Evolutionary conservation across 495 filamentous ascomycete genomes (phyloP).

Genomic region (Oleoguttula mirabilis): DNA sequence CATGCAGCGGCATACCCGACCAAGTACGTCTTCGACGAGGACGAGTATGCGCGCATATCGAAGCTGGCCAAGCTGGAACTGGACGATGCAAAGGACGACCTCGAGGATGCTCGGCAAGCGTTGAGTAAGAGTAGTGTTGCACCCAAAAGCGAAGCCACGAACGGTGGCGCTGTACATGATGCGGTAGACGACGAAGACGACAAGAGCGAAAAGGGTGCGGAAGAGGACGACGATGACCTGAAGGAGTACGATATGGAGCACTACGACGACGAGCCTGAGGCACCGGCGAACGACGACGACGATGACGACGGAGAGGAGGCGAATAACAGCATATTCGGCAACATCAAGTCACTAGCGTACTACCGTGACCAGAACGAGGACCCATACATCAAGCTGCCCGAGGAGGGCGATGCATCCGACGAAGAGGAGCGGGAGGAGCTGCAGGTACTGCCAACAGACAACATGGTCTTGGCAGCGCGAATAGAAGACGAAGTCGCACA

Average conservation of each 20-base stretch:
- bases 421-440: slow-evolving; percentile 89
- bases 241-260: slow-evolving; percentile 93
- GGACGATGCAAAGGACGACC: slow-evolving; percentile 78
- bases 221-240: slow-evolving; percentile 69
- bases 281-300: slow-evolving; percentile 51
- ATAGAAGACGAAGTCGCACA: slow-evolving; percentile 95
- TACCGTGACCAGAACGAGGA: slow-evolving; percentile 87
- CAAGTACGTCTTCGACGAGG: slow-evolving; percentile 85
- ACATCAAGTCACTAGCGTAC: slow-evolving; percentile 83
- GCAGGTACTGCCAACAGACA: slow-evolving; percentile 85
- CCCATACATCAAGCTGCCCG: slow-evolving; percentile 84
- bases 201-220: background rate
- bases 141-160: slow-evolving; percentile 12
- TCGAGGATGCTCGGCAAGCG: slow-evolving; percentile 48
- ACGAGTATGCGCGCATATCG: slow-evolving; percentile 83
- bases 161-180: slow-evolving; percentile 1
- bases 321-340: slow-evolving; percentile 85
- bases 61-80: slow-evolving; percentile 79
- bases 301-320: slow-evolving; percentile 46
- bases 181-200: background rate
- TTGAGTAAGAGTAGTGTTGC: slow-evolving; percentile 6
- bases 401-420: slow-evolving; percentile 51
- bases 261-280: slow-evolving; percentile 69
- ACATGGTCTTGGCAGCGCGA: slow-evolving; percentile 80
- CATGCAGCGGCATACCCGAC: slow-evolving; percentile 83